Base-by-base conservation (phyloP, 1,139 yeast species). In the Petasospora fabianii region DNA sequence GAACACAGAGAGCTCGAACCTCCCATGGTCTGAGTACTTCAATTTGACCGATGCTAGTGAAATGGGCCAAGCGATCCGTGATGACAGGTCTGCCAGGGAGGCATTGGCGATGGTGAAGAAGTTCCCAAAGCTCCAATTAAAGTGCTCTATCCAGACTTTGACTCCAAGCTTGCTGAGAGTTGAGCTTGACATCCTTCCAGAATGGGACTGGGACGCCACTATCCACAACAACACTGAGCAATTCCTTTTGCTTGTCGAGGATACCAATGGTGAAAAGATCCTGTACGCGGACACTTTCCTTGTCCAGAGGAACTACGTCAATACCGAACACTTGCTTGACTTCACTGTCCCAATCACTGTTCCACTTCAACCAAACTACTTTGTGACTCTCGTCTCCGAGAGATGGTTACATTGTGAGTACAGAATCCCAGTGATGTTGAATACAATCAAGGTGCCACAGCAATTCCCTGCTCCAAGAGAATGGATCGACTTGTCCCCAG, bases 1-100 rank as follows among this genome's bases (percentile, higher is more conserved):
- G 44, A 80, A 83, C 31, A 77, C 88, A 0, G 98, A 94, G 58
- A 74, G 80, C 19, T 83, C 96, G 0, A 81, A 81, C 49, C 65
- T 87, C 43, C 96, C 96, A 0, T 92, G 96, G 88, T 61, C 71
- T 13, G 77, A 83, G 32, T 90, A 88, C 54, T 74, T 92, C 48
- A 71, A 78, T 36, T 64, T 86, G 31, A 60, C 65, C 6, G 75
- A 76, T 34, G 77, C 92, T 1, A 77, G 78, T 20, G 95, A 86
- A 50, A 77, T 88, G 38, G 90, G 95, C 0, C 88, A 82, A 56
- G 92, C 94, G 0, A 71, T 92, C 24, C 75, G 87, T 41, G 76
- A 84, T 18, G 88, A 79, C 45, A 76, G 77, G 20, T 70, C 70
- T 50, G 94, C 95, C 7, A 71, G 73, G 41, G 56, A 66, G 9